Evolutionary conservation across 768 basidiomycete species (phyloP), one percentile per base, ranked within the genome.

Genomic region (Kwoniella europaea): DNA sequence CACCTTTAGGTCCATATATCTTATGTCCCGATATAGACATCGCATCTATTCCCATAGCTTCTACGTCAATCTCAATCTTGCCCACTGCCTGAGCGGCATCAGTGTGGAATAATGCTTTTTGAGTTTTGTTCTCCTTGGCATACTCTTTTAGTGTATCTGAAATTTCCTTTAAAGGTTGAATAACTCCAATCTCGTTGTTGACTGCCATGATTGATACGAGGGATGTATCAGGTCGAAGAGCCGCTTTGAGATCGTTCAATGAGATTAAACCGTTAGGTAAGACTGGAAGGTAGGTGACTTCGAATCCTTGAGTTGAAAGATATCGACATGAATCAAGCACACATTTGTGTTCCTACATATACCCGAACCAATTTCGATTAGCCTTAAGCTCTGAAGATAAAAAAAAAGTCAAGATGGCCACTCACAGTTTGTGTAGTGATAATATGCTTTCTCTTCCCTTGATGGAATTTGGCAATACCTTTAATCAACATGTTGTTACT

Each of bases 101-200:
- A 20, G 97, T 95, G 85, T 99, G 97, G 87, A 99, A 90, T 84
- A 93, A 91, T 18, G 96, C 88, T 58, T 82, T 83, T 24, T 71
- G 73, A 15, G 52, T 65, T 15, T 94, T 93, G 70, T 92, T 90
- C 81, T 96, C 90, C 84, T 92, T 91, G 4, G 80, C 78, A 29
- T 71, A 76, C 13, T 63, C 71, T 80, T 91, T 90, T 42, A 91
- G 82, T 44, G 96, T 87, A 2, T 89, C 88, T 41, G 96, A 96
- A 67, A 99, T 99, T 82, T 98, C 94, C 81, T 92, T 91, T 73
- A 98, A 87, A 2, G 97, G 97, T 81, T 98, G 97, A 66, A 99
- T 97, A 74, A 98, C 95, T 24, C 97, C 97, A 4, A 94, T 98
- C 85, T 99, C 97, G 84, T 99, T 99, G 86, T 99, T 99, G 69